Evolutionary conservation across 768 basidiomycete genomes (phyloP).

Genomic region (Paxillus rubicundulus): DNA sequence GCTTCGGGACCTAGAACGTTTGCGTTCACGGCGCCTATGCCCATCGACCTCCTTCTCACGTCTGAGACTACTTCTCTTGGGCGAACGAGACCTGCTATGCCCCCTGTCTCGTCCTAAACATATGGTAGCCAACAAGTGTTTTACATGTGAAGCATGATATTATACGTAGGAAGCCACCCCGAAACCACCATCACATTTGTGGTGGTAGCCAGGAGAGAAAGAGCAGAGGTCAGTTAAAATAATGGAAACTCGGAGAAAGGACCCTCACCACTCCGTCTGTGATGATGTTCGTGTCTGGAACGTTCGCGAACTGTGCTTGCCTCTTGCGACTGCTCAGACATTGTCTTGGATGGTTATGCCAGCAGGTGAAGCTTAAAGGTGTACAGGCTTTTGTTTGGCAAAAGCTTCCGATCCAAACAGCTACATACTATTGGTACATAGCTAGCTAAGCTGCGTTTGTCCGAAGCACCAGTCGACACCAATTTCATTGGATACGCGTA

Average conservation of each 20-base stretch:
- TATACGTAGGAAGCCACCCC: constrained; percentile 15
- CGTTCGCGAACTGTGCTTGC: constrained; percentile 1
- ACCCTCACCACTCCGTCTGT: constrained; percentile 26
- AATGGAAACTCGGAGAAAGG: neutral
- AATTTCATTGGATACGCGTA: too few species aligned
- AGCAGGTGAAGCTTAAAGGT: too few species aligned
- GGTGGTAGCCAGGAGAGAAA: constrained; percentile 24
- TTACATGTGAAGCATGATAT: neutral
- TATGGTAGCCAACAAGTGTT: neutral
- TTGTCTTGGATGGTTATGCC: neutral
- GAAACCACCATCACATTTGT: constrained; percentile 7
- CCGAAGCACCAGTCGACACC: too few species aligned
- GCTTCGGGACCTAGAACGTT: constrained; percentile 25
- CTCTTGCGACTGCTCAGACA: constrained; percentile 12
- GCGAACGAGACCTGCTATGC: constrained; percentile 26
- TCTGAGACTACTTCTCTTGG: constrained; percentile 8
- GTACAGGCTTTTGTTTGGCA: neutral
- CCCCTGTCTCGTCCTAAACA: constrained; percentile 18
- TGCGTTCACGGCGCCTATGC: constrained; percentile 5
- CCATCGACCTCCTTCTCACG: constrained; percentile 11
- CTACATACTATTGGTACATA: too few species aligned
- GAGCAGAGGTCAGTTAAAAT: constrained; percentile 21
- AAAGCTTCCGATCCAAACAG: neutral
- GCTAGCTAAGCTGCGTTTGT: too few species aligned
- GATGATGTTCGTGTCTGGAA: constrained; percentile 3